Conservation (phyloP, 2,329 filamentous ascomycete genomes). For the Epicoccum sorghinum region DNA sequence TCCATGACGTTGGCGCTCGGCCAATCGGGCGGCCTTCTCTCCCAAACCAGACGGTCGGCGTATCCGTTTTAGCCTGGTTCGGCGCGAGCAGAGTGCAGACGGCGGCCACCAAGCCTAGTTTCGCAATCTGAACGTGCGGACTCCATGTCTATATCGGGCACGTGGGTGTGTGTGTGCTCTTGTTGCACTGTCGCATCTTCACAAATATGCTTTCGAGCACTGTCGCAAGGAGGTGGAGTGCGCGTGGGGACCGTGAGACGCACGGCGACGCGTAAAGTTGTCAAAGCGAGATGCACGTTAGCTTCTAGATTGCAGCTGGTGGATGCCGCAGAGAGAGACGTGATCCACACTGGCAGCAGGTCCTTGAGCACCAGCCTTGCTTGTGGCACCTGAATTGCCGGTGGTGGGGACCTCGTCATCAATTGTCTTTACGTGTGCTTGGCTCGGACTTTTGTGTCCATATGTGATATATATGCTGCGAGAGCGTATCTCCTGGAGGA, state of each 20-base stretch:
- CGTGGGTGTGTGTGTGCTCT: conserved; percentile 5
- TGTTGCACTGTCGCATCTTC: conserved; percentile 1
- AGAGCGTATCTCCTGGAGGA: too few species aligned
- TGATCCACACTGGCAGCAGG: conserved; percentile 11
- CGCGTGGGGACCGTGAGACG: neutral
- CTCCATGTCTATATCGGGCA: conserved; percentile 12
- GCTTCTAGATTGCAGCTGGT: conserved; percentile 11
- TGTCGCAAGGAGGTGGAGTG: neutral
- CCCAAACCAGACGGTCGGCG: conserved; percentile 6
- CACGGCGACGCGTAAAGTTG: conserved; percentile 5
- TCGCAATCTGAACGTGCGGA: conserved; percentile 7
- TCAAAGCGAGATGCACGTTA: conserved; percentile 1
- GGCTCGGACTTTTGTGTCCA: neutral
- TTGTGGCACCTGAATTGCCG: neutral
- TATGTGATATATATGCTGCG: too few species aligned
- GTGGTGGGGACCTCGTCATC: conserved; percentile 1
- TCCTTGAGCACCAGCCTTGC: neutral
- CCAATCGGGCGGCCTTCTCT: conserved; percentile 16
- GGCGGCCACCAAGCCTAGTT: neutral
- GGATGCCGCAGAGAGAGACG: neutral
- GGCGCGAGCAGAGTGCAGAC: neutral
- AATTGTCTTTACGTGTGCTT: neutral
- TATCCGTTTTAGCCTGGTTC: conserved; percentile 6
- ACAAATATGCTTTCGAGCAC: neutral
- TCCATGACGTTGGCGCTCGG: conserved; percentile 15